Base-by-base conservation (phyloP, 192 early-diverging fungal genomes). In the Ambispora gerdemannii region DNA sequence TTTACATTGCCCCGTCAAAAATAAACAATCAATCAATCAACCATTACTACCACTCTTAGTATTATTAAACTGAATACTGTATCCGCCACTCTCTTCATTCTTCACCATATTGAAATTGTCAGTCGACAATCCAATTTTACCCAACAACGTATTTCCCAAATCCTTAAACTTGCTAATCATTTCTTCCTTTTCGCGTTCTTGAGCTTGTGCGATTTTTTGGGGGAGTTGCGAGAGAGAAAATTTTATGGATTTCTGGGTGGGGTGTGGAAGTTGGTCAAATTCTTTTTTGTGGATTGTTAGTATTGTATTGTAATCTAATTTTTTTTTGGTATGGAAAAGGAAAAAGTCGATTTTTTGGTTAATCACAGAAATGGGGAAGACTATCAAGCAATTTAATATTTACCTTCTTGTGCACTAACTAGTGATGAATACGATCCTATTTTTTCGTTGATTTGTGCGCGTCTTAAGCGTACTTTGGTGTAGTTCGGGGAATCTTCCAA, bases 121-220 rank as follows among this genome's bases (percentile, higher is more conserved):
- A 11, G 86, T 81, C 15, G 88, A 89, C 49, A 92, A 58, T 13
- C 91, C 91, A 73, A 92, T 87, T 20, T 82, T 86, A n/a, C 91
- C 91, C 27, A 92, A 71, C 13, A 92, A 59, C 7, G 78, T 79
- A 53, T 92, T 90, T 0, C 91, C 91, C 35, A 92, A 72, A 31
- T 86, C 80, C 71, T 92, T 92, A 11, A 92, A 76, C 70, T 92
- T 89, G 31, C 75, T 86, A 70, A 91, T 72, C 84, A 89, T 86
- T 68, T 91, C 88, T 0, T 76, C 86, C 63, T 85, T 87, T 75
- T 91, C 90, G 31, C 84, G 81, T 67, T 89, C 87, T 50, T 80
- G 52, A 47, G 78, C 49, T 22, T 74, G 63, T 47, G 81, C 81
- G 50, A 88, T 81, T 19, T 70, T 49, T 0, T 73, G 63, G 4